Percentiles rank a stretch among this genome's conserved stretches.
Evolutionary conservation across 768 basidiomycete species (phyloP).

Genomic region (Termitomyces sp.): DNA sequence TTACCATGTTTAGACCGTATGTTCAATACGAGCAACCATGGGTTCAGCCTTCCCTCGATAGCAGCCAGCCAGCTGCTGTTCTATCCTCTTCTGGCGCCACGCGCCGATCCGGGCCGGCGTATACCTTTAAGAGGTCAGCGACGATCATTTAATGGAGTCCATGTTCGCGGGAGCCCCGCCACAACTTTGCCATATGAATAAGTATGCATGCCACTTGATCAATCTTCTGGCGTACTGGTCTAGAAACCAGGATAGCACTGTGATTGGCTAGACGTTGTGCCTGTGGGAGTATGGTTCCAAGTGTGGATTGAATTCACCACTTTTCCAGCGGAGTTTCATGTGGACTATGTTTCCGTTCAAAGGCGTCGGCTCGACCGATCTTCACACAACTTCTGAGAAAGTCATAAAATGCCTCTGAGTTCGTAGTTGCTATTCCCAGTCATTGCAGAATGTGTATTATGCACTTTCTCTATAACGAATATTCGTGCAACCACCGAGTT

Average conservation of each 20-base stretch:
- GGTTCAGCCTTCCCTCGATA: not conserved
- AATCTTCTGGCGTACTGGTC: not conserved
- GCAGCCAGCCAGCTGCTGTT: not conserved
- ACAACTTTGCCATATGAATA: not conserved
- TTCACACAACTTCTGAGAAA: not conserved
- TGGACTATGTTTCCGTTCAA: not conserved
- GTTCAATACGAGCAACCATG: not conserved
- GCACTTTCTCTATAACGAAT: slow-evolving; percentile 3
- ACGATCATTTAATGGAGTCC: not conserved
- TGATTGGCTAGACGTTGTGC: not conserved
- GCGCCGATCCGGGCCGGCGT: not conserved
- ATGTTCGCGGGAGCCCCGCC: not conserved
- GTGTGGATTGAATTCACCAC: not conserved
- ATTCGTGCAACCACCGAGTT: not conserved
- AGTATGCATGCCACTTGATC: not conserved
- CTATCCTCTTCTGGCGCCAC: not conserved
- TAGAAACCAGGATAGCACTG: not conserved
- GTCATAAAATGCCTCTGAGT: not conserved
- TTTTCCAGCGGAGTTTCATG: not conserved
- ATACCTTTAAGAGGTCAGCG: not conserved
- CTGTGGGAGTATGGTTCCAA: not conserved
- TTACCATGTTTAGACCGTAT: not conserved
- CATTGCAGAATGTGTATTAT: not conserved
- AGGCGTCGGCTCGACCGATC: not conserved
- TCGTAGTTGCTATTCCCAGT: not conserved